Evolutionary conservation across 2,329 filamentous ascomycete species (phyloP), one percentile per base, ranked within the genome.

Genomic region (Cercospora citrullina): DNA sequence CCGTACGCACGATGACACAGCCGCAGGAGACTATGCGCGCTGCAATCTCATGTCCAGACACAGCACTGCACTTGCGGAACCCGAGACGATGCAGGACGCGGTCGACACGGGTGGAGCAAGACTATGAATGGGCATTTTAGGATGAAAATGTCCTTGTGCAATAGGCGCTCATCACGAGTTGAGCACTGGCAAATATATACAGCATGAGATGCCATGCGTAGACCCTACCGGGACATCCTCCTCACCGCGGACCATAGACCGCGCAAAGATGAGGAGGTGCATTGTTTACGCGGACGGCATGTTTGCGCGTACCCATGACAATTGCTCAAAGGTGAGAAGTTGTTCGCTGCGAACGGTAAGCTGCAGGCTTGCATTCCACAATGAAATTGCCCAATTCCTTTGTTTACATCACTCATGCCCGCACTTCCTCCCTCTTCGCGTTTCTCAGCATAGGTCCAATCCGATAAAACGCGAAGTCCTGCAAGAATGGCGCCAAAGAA

Each of bases 301-400:
- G 21, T 53, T 53, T 53, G 48, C 23, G 23, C 23, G 48, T 30
- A 14, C 14, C 12, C 16, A 23, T 28, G 48, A 23, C 18, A 48
- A 48, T 48, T 48, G 21, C 48, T 28, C 48, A 53, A 53, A 28
- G 23, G 23, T 26, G 23, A 28, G 48, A 8, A 28, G 10, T 28
- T 53, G 23, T 23, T 53, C 23, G 61, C 61, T 68, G 68, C 65
- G 60, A 69, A 68, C 65, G 65, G 68, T 67, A 65, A 55, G 65
- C 48, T 64, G 33, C 21, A 48, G 21, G 36, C 60, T 63, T 31
- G 55, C 69, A 71, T 71, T 71, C 69, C 69, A 63, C 33, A 63
- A 68, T 63, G 60, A 69, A 28, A 69, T 71, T 71, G 64, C 59
- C 42, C 57, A 65, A 64, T 61, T 60, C 53, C 65, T 71, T 71